Percentiles rank a stretch among this genome's conserved stretches.
These are phyloP conservation scores for Sclerotinia spermophila DNA, from an alignment of 2,329 filamentous ascomycete species.

Conservation along the genomic window DNA sequence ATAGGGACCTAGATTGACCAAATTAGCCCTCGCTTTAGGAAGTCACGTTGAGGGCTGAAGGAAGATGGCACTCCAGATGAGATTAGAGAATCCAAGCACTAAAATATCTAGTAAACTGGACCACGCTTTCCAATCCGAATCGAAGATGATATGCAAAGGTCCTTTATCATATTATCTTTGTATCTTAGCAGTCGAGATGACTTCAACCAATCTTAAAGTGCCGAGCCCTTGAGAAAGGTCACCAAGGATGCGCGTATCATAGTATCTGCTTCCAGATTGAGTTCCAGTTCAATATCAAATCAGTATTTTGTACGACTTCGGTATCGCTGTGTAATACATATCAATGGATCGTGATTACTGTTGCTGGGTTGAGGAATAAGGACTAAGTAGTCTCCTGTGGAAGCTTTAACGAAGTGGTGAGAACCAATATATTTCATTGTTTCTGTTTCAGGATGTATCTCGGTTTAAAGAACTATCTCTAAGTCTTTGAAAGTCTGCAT, in stretches of 20 bases:
- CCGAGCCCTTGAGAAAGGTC: neutral
- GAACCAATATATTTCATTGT: conserved; percentile 51
- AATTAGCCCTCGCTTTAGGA: neutral
- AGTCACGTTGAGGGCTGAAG: neutral
- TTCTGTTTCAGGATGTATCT: conserved; percentile 37
- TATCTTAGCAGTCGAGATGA: neutral
- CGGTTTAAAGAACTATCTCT: conserved; percentile 33
- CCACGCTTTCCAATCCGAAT: neutral
- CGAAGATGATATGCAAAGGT: neutral
- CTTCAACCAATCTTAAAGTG: neutral
- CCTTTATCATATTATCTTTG: neutral
- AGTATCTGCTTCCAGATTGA: neutral
- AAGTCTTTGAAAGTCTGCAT: neutral
- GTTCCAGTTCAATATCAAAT: neutral
- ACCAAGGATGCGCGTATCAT: neutral
- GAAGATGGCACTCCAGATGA: neutral
- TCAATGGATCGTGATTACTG: conserved; percentile 17
- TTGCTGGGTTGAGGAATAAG: conserved; percentile 19
- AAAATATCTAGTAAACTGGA: neutral
- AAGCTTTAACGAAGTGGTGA: conserved; percentile 60
- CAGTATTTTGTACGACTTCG: neutral
- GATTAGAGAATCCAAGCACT: neutral
- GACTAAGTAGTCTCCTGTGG: neutral
- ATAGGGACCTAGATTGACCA: neutral
- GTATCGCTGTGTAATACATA: neutral